Percentiles rank a stretch among this genome's conserved stretches.
Conservation (phyloP, 495 filamentous ascomycete species). For the Peziza echinospora region DNA sequence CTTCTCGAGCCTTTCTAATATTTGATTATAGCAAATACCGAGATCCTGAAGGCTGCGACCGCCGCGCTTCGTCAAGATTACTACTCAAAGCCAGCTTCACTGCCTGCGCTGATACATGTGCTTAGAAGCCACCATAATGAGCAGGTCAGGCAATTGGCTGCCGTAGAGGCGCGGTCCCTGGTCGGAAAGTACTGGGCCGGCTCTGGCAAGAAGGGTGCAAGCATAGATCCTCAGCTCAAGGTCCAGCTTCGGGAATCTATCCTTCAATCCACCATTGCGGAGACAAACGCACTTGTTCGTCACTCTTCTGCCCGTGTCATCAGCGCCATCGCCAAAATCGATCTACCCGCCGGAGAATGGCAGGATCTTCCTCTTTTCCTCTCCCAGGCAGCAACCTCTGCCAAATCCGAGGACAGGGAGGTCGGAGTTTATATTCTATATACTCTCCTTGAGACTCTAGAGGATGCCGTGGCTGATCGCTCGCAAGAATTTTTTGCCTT, state of each 20-base stretch:
- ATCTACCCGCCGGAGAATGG: constrained; percentile 78
- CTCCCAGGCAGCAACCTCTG: constrained; percentile 45
- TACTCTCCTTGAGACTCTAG: constrained; percentile 69
- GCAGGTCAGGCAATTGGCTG: constrained; percentile 65
- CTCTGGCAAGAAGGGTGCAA: constrained; percentile 9
- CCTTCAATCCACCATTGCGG: constrained; percentile 57
- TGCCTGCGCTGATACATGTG: constrained; percentile 66
- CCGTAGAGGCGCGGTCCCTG: constrained; percentile 62
- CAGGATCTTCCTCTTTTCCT: constrained; percentile 54
- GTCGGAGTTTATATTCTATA: constrained; percentile 83
- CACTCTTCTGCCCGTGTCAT: constrained; percentile 79
- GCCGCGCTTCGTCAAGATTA: constrained; percentile 71
- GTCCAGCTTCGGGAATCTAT: constrained; percentile 56
- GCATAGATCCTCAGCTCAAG: constrained; percentile 32
- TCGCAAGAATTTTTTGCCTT: constrained; percentile 56
- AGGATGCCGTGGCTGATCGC: constrained; percentile 55
- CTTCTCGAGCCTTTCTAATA: background rate
- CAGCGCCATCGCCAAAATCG: constrained; percentile 62
- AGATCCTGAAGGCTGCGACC: constrained; percentile 74
- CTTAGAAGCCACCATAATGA: constrained; percentile 49
- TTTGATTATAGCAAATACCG: constrained; percentile 41
- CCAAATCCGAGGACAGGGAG: constrained; percentile 57
- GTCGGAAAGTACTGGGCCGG: constrained; percentile 67
- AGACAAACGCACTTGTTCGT: constrained; percentile 48
- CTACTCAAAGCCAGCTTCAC: constrained; percentile 63